A percentile compares a stretch with the other conserved stretches of the same genome.
These are phyloP conservation scores for Fraxinus cuspidata DNA, from an alignment of 257 asterid species.

Conservation along the genomic window DNA sequence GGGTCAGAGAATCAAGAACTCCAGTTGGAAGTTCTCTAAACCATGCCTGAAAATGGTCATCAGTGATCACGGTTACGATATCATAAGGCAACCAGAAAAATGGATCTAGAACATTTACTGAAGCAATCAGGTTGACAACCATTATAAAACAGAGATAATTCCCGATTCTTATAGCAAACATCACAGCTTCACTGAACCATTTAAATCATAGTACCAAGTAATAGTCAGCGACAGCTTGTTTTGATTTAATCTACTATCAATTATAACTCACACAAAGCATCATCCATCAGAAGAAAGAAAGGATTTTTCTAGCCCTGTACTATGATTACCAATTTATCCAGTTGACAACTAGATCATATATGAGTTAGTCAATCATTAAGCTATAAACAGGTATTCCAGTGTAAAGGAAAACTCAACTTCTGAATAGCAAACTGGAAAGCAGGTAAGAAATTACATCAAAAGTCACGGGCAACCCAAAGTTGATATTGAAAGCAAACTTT, in stretches of 20 bases:
- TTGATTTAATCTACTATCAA: neutral
- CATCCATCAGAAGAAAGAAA: neutral
- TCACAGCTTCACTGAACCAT: neutral
- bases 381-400: neutral
- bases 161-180: neutral
- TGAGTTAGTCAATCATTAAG: neutral
- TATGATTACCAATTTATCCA: neutral
- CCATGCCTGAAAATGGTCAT: constrained; percentile 63
- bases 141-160: neutral
- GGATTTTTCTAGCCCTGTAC: neutral
- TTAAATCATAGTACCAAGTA: neutral
- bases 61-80: neutral
- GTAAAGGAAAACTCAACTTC: neutral
- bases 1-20: constrained; percentile 67
- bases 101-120: neutral
- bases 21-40: constrained; percentile 85
- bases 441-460: neutral
- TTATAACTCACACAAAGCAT: neutral
- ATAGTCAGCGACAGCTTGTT: neutral
- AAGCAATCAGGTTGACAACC: neutral
- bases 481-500: neutral
- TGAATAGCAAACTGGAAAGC: neutral
- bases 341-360: neutral
- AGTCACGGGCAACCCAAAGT: neutral
- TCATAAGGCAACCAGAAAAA: neutral